phyloP scores from a whole-genome alignment of 164 flowering plant species.

The Dillenia turbinata region DNA sequence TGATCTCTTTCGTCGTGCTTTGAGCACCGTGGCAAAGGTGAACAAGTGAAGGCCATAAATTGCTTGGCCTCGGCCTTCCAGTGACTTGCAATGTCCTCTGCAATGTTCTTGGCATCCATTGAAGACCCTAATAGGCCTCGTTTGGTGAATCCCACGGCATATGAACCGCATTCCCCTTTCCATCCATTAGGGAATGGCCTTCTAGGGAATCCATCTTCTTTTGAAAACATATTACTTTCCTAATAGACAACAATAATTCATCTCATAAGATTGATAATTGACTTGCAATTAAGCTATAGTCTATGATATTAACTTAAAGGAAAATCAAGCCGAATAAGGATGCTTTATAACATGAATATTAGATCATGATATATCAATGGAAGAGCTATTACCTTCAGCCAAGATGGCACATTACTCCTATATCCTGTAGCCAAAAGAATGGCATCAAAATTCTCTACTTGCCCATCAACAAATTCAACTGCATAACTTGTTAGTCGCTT shows the following conservation, averaged over 20 bases:
- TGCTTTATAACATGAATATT: too few species aligned
- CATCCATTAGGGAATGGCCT: constrained; percentile 57
- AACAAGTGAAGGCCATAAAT: constrained; percentile 10
- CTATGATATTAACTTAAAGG: too few species aligned
- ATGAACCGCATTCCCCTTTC: constrained; percentile 63
- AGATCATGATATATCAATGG: neutral
- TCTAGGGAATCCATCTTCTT: constrained; percentile 50
- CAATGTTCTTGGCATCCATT: constrained; percentile 51
- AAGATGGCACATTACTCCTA: constrained; percentile 74
- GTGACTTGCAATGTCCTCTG: constrained; percentile 43
- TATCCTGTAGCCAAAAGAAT: constrained; percentile 85
- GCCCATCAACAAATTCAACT: constrained; percentile 66
- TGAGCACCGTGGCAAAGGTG: neutral
- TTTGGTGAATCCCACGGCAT: constrained; percentile 64
- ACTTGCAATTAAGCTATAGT: too few species aligned
- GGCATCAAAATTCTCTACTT: constrained; percentile 56
- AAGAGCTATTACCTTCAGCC: constrained; percentile 61
- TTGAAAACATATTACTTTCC: constrained; percentile 44
- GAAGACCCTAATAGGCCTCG: constrained; percentile 67
- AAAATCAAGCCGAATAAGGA: neutral
- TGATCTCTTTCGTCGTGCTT: too few species aligned
- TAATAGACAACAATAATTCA: constrained; percentile 13
- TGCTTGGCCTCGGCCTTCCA: constrained; percentile 37
- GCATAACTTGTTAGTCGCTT: constrained; percentile 33
- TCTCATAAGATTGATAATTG: too few species aligned